Evolutionary conservation across 2,329 filamentous ascomycete genomes (phyloP), one percentile per base, ranked within the genome.

Genomic region (Ceratocystiopsis minuta): DNA sequence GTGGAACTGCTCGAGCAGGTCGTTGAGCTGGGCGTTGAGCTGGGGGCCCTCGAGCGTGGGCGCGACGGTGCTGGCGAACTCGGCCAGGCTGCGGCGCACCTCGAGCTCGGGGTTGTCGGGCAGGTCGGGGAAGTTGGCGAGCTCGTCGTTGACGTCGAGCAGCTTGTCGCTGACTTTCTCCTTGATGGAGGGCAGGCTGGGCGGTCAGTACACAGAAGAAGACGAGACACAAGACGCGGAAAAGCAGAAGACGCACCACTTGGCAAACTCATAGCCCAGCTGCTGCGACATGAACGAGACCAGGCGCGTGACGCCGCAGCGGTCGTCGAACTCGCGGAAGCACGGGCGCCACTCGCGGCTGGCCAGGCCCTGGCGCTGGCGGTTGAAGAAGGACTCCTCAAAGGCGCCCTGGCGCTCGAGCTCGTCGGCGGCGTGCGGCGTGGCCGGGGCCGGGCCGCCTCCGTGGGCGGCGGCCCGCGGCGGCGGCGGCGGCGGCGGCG

Each of bases 81-180:
- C 60, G 13, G 64, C 61, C 0, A 88, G 54, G 12, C 73, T 70
- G 2, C 68, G 67, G 16, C 68, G 67, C 0, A 92, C 67, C 11
- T 76, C 72, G 0, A 76, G 62, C n/a, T 76, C 68, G 0, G 85
- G 70, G 36, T 85, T 82, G 0, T 63, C 58, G 0, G 80, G 78
- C 0, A 82, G 68, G 34, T 83, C 78, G 0, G 81, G 81, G 0
- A 87, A 66, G 0, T 58, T 59, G 0, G 54, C 48, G 0, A 92
- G 64, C 43, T 79, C 60, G 0, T 52, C 50, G 1, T 72, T 62
- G 2, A 86, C 72, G 0, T 63, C 54, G 0, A 57, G 46, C 0
- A 80, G 64, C 6, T 70, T 62, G 0, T 51, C 49, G 4, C 67
- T 59, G 0, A 73, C 60, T 38, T 75, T 76, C 1, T 60, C 57